phyloP scores from a whole-genome alignment of 257 asterid species.

The Solanum lycopersicoides region DNA sequence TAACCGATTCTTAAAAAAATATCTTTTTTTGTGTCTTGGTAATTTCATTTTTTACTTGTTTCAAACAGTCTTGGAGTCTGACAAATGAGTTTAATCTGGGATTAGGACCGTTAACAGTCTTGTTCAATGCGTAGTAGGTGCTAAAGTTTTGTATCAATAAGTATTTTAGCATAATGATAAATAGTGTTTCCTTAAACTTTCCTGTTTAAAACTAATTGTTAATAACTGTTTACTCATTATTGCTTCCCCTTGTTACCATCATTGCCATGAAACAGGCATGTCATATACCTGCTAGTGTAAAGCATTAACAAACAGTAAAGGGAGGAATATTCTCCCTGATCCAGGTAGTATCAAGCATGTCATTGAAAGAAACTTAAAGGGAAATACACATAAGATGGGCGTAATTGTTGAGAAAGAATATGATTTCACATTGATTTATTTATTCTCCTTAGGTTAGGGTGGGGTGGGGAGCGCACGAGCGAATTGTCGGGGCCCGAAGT shows the following conservation, averaged over 20 bases:
- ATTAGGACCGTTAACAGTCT: not conserved
- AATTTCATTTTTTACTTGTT: not conserved
- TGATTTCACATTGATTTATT: not conserved
- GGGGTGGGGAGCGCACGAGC: not conserved
- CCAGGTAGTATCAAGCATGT: not conserved
- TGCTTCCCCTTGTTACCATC: not conserved
- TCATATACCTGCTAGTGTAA: not conserved
- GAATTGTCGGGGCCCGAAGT: not conserved
- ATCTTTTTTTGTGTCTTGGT: not conserved
- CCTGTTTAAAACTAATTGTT: not conserved
- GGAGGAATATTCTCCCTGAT: not conserved
- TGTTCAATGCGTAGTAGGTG: not conserved
- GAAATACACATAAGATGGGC: not conserved
- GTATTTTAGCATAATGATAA: not conserved
- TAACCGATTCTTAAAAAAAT: not conserved
- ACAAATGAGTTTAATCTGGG: not conserved
- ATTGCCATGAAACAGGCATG: not conserved
- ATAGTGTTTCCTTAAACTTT: not conserved
- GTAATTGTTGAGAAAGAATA: not conserved
- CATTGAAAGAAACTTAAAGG: not conserved
- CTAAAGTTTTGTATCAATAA: not conserved
- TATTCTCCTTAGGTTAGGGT: not conserved
- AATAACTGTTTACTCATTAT: not conserved
- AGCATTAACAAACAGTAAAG: not conserved
- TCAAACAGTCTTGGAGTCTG: not conserved